phyloP scores from a whole-genome alignment of 169 alveolate species.

The Eimeria nieschulzi region DNA sequence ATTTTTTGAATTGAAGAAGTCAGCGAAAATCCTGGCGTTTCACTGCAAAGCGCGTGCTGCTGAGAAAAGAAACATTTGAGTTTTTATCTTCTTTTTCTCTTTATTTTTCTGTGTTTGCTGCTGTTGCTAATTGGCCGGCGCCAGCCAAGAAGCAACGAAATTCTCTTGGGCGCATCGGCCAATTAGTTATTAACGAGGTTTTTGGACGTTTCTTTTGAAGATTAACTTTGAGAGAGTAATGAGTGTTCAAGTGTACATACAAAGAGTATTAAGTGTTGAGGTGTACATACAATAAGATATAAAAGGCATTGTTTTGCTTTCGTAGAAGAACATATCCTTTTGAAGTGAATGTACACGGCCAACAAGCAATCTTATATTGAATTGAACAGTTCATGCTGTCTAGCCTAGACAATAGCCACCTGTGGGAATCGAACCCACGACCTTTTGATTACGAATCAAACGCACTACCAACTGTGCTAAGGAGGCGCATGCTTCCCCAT shows the following conservation, averaged over 20 bases:
- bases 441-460: slow-evolving; percentile 47
- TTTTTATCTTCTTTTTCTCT: neutral
- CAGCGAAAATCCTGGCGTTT: slow-evolving; percentile 37
- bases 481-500: neutral
- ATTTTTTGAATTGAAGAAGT: slow-evolving; percentile 44
- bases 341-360: neutral
- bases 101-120: neutral
- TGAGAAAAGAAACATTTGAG: neutral
- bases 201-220: too few species aligned
- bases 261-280: too few species aligned
- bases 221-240: too few species aligned
- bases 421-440: slow-evolving; percentile 76
- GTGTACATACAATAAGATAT: too few species aligned
- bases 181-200: too few species aligned
- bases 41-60: neutral
- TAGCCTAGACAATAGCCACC: slow-evolving; percentile 6
- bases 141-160: too few species aligned
- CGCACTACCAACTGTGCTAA: slow-evolving; percentile 44
- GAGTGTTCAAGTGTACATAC: too few species aligned
- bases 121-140: too few species aligned
- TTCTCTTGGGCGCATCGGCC: too few species aligned
- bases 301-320: too few species aligned
- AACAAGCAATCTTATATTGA: neutral
- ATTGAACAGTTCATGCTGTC: too few species aligned
- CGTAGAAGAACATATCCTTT: too few species aligned